Base-by-base conservation (phyloP, 208 protist genomes). In the Phytomonas sp. region DNA sequence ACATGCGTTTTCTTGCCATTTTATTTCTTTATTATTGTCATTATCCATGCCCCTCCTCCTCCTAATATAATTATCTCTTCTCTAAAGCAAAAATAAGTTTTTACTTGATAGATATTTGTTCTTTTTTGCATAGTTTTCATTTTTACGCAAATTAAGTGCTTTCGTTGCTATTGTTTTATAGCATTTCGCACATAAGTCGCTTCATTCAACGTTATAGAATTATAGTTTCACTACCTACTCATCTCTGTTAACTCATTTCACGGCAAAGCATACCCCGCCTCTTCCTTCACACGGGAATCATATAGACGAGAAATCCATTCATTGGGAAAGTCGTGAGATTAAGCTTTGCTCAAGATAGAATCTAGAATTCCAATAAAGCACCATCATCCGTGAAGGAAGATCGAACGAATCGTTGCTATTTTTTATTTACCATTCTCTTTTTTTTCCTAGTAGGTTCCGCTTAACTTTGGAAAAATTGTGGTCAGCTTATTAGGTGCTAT, bases 101-200 rank as follows among this genome's bases (percentile, higher is more conserved):
- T n/a, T 20, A 37, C 3, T 28, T 17, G 43, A 60, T 31, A 33
- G 23, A 60, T 37, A 71, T 36, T 71, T 68, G 29, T n/a, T 11
- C 26, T 71, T 33, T 34, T 40, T 40, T 53, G 30, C 6, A 37
- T 59, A 59, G 20, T 60, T 67, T 32, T 66, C 69, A 32, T 56
- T n/a, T 67, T 36, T 56, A 32, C 30, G 13, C 64, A 23, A 29
- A 56, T 67, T 67, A 9, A 5, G 32, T 67, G 40, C 40, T 23
- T 56, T 13, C 15, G 53, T 46, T 56, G 64, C 46, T 67, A 33
- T 33, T 28, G 9, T 36, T 31, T 36, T 51, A 59, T 43, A 23
- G 64, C 29, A 67, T 46, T 43, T 51, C n/a, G 3, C 26, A 67
- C 53, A 67, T 51, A 51, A 51, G 40, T 51, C 13, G 13, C 13